Evolutionary conservation across 306 rosid genomes (phyloP).

Genomic region (Cicer cuneatum): DNA sequence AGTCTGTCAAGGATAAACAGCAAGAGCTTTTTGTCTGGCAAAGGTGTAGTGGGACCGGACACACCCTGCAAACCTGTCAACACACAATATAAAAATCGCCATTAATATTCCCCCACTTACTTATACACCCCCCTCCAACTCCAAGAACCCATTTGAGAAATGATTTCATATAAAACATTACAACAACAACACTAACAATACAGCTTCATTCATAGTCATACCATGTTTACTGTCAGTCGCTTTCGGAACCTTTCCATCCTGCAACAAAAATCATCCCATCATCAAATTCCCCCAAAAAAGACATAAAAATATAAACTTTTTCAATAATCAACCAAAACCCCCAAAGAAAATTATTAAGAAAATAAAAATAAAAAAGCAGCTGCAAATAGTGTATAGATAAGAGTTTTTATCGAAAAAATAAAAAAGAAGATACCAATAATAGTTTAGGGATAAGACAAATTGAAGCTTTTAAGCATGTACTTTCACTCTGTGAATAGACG

Average conservation of each 20-base stretch:
- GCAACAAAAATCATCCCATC: conserved; percentile 67
- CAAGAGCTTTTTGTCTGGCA: conserved; percentile 99
- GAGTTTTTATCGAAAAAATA: conserved; percentile 9
- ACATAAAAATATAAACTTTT: conserved; percentile 38
- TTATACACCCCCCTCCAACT: conserved; percentile 12
- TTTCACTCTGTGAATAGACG: conserved; percentile 46
- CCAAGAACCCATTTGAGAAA: conserved; percentile 47
- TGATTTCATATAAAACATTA: conserved; percentile 30
- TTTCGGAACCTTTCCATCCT: conserved; percentile 76
- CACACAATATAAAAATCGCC: conserved; percentile 58
- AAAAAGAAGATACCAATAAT: conserved; percentile 36
- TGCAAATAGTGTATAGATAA: conserved; percentile 25
- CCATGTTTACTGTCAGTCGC: conserved; percentile 89
- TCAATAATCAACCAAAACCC: conserved; percentile 29
- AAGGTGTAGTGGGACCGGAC: conserved; percentile 97
- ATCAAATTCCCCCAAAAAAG: conserved; percentile 52
- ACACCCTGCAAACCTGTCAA: conserved; percentile 89
- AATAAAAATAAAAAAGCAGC: conserved; percentile 26
- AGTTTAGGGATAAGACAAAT: conserved; percentile 69
- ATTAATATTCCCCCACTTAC: conserved; percentile 60
- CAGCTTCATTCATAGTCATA: conserved; percentile 53
- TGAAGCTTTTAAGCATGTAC: conserved; percentile 61
- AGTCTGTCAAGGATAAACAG: conserved; percentile 97
- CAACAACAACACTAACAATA: conserved; percentile 1
- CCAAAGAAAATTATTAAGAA: neutral